A percentile compares a stretch with the other conserved stretches of the same genome.
Conservation (phyloP, 139 green algal genomes). For the Chlamydomonas asymmetrica region DNA sequence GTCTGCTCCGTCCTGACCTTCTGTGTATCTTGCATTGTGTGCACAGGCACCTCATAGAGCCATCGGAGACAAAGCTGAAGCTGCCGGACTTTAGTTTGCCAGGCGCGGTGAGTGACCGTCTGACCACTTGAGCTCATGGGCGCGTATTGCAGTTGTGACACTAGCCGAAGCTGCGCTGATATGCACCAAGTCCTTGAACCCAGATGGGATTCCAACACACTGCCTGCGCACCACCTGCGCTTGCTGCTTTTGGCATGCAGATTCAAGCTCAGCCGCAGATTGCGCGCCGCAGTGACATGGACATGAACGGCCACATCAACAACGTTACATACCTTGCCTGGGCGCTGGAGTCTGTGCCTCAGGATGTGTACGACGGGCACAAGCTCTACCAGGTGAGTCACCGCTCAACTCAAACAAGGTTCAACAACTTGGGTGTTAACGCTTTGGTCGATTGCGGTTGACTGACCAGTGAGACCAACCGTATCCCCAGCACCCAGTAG, state of each 20-base stretch:
- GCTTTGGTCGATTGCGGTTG: background rate
- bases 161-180: too few relatives aligned
- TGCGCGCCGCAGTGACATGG: constrained; percentile 85
- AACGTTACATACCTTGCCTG: constrained; percentile 95
- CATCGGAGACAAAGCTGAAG: constrained; percentile 55
- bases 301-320: constrained; percentile 99
- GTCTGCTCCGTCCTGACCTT: too few relatives aligned
- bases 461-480: too few relatives aligned
- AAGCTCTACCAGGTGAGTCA: constrained; percentile 71
- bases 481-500: too few relatives aligned
- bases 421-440: background rate
- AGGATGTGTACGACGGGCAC: constrained; percentile 64
- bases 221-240: too few relatives aligned
- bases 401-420: too few relatives aligned
- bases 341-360: constrained; percentile 85
- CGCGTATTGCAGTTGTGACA: too few relatives aligned
- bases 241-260: too few relatives aligned
- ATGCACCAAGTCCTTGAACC: too few relatives aligned
- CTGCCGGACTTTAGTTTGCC: constrained; percentile 52
- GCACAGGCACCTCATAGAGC: constrained; percentile 36
- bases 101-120: constrained; percentile 1
- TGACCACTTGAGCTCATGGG: too few relatives aligned
- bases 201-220: too few relatives aligned
- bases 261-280: constrained; percentile 48
- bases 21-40: too few relatives aligned